phyloP scores from a whole-genome alignment of 208 protist species.

The Leishmania guyanensis region DNA sequence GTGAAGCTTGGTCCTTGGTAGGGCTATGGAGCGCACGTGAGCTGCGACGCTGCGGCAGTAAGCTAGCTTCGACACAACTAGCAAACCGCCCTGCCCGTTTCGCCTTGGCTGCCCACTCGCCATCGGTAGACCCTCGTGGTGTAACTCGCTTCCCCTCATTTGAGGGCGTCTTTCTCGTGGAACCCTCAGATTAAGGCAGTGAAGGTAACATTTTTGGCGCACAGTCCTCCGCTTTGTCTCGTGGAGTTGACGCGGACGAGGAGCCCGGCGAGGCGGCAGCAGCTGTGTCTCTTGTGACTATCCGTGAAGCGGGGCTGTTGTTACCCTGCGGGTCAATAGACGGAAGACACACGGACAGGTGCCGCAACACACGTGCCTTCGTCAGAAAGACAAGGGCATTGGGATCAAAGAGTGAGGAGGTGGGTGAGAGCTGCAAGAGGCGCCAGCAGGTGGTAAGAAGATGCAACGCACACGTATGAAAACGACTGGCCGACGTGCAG shows the following conservation, averaged over 20 bases:
- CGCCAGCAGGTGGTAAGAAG: neutral
- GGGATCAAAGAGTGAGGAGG: neutral
- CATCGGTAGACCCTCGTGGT: neutral
- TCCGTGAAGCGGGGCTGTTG: neutral
- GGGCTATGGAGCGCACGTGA: slow-evolving; percentile 26
- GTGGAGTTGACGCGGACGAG: neutral
- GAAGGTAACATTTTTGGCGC: neutral
- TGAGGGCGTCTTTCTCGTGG: neutral
- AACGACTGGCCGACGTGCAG: neutral
- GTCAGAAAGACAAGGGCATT: neutral
- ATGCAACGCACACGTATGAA: neutral
- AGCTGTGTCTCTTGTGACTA: neutral
- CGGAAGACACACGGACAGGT: neutral
- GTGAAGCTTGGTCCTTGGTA: slow-evolving; percentile 49
- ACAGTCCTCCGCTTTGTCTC: neutral
- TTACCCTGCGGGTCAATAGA: neutral
- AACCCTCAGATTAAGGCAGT: neutral
- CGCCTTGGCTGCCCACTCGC: neutral
- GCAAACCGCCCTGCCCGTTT: neutral
- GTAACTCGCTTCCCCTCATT: neutral
- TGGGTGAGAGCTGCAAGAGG: neutral
- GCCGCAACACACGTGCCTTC: neutral
- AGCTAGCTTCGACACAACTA: neutral
- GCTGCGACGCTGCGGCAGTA: neutral
- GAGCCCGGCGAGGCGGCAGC: neutral